Evolutionary conservation across 768 basidiomycete genomes (phyloP).

Genomic region (Tephrocybe sp.): DNA sequence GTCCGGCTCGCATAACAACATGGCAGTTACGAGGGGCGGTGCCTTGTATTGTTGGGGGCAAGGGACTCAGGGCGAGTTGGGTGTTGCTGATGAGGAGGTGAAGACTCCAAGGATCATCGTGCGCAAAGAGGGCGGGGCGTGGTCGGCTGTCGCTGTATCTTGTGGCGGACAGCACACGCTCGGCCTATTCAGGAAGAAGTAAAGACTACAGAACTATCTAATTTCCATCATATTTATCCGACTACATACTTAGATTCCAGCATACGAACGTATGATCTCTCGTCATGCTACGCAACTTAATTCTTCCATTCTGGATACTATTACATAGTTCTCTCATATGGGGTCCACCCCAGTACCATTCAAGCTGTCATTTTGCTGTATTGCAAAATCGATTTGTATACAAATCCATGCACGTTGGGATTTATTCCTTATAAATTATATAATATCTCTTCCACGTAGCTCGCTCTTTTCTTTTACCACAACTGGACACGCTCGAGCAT

Average conservation of each 20-base stretch:
- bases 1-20: slow-evolving; percentile 70
- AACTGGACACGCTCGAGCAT: too few relatives aligned
- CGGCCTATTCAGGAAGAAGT: slow-evolving; percentile 69
- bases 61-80: slow-evolving; percentile 76
- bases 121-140: slow-evolving; percentile 68
- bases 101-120: slow-evolving; percentile 68
- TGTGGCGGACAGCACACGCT: slow-evolving; percentile 83
- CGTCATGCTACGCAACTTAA: background rate
- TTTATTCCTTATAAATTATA: too few relatives aligned
- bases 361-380: too few relatives aligned
- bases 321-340: too few relatives aligned
- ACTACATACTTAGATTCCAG: background rate
- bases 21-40: slow-evolving; percentile 66
- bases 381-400: too few relatives aligned
- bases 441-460: too few relatives aligned
- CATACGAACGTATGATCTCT: too few relatives aligned
- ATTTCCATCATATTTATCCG: background rate
- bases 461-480: too few relatives aligned
- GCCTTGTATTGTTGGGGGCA: slow-evolving; percentile 79
- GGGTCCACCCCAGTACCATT: too few relatives aligned
- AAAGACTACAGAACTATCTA: slow-evolving; percentile 3
- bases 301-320: slow-evolving; percentile 1
- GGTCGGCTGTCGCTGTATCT: slow-evolving; percentile 63
- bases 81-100: slow-evolving; percentile 58
- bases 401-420: too few relatives aligned